Conservation (phyloP, 1,284 basidiomycete genomes). For the Marasmius sp. region DNA sequence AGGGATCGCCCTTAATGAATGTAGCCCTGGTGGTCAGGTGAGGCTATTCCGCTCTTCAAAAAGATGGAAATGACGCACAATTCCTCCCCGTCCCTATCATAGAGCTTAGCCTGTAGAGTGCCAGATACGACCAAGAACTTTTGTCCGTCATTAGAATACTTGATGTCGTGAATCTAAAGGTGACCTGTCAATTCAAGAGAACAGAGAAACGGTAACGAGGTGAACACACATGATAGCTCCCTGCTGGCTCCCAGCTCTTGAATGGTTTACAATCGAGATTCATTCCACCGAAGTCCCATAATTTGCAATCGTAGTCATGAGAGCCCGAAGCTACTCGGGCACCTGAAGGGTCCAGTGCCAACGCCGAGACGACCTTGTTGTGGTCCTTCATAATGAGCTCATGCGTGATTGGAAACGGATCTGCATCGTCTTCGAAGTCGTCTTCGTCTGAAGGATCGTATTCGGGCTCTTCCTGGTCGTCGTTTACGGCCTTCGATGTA, state of each 20-base stretch:
- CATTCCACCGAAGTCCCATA: constrained; percentile 99
- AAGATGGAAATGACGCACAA: constrained; percentile 53
- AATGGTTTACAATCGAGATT: constrained; percentile 87
- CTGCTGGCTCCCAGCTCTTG: constrained; percentile 92
- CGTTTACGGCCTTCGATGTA: constrained; percentile 5
- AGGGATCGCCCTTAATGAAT: constrained; percentile 94
- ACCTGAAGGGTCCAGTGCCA: constrained; percentile 91
- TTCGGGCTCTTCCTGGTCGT: constrained; percentile 53
- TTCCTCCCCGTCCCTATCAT: constrained; percentile 88
- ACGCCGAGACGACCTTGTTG: constrained; percentile 90
- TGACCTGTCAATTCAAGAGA: constrained; percentile 12
- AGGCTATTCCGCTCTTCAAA: constrained; percentile 36
- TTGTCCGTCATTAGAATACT: constrained; percentile 85
- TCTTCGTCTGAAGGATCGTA: constrained; percentile 60
- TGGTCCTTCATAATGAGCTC: constrained; percentile 92
- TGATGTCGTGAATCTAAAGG: constrained; percentile 81
- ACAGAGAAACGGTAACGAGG: constrained; percentile 9
- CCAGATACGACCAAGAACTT: constrained; percentile 87
- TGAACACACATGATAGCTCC: constrained; percentile 83
- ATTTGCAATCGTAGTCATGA: constrained; percentile 95
- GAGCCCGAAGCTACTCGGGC: constrained; percentile 90
- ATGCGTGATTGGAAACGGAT: constrained; percentile 81
- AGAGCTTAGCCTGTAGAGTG: constrained; percentile 86
- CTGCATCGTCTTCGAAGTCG: constrained; percentile 39
- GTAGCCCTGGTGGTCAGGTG: constrained; percentile 68